Evolutionary conservation across 83 land plant genomes (phyloP).

Genomic region (Thuja plicata): DNA sequence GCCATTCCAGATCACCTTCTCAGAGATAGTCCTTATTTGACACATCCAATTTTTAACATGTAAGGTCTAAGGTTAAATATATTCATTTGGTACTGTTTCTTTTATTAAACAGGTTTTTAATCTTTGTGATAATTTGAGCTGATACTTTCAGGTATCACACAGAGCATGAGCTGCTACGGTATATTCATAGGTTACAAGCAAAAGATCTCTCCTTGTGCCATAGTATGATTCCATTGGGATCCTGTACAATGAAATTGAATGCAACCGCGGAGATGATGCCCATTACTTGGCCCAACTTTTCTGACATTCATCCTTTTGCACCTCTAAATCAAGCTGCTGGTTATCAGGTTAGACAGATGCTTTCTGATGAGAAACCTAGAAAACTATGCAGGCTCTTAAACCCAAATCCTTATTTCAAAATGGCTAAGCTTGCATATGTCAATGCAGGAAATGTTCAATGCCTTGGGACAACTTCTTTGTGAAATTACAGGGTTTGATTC

Average conservation of each 20-base stretch:
- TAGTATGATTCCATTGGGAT: constrained; percentile 98
- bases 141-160: constrained; percentile 77
- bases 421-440: not conserved
- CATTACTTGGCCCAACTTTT: constrained; percentile 91
- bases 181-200: constrained; percentile 77
- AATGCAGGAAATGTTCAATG: constrained; percentile 87
- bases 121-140: not conserved
- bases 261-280: constrained; percentile 99
- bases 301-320: constrained; percentile 92
- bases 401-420: not conserved
- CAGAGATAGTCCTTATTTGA: constrained; percentile 82
- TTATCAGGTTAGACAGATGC: constrained; percentile 65
- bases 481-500: constrained; percentile 98
- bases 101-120: no score
- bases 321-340: constrained; percentile 87
- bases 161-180: constrained; percentile 96
- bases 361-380: not conserved
- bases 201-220: constrained; percentile 93
- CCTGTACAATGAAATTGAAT: constrained; percentile 99
- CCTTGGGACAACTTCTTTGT: constrained; percentile 83
- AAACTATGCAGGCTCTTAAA: not conserved
- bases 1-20: constrained; percentile 63
- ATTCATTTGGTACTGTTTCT: not conserved
- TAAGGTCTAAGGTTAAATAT: constrained; percentile 22
- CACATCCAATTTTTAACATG: constrained; percentile 95